phyloP scores from a whole-genome alignment of 2,329 filamentous ascomycete species.

The Cryphonectria nitschkei region DNA sequence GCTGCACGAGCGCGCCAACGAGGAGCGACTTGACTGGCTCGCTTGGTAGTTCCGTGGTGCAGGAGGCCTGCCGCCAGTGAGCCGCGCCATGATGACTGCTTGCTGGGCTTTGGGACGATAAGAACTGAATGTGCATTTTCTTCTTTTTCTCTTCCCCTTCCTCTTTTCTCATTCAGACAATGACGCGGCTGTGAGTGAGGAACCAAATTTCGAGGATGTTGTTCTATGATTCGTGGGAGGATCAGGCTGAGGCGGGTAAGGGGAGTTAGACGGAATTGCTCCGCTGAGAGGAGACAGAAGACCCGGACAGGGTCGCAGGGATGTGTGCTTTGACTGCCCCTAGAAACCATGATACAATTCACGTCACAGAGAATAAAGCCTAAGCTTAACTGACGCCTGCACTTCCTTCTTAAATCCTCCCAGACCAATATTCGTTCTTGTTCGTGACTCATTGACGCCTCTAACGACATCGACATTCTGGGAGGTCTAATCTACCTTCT shows the following conservation, averaged over 20 bases:
- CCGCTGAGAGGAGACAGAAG: background rate
- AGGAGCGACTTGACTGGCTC: background rate
- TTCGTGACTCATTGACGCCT: background rate
- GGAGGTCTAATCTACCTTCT: background rate
- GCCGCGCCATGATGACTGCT: background rate
- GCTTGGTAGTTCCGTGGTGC: slow-evolving; percentile 1
- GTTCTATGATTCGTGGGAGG: background rate
- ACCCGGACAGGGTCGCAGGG: background rate
- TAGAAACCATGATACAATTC: slow-evolving; percentile 10
- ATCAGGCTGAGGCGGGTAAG: background rate
- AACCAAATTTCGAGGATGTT: background rate
- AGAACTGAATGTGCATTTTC: background rate
- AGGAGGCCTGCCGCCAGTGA: slow-evolving; percentile 17
- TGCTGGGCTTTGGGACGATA: background rate
- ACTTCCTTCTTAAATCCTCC: background rate
- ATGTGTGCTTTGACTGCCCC: background rate
- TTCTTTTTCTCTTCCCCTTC: too few species aligned
- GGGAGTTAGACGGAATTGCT: background rate
- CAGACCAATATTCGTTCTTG: background rate
- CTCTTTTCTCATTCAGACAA: background rate
- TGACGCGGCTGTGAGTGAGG: background rate
- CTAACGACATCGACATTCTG: background rate
- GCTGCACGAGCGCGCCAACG: background rate
- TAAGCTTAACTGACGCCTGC: background rate
- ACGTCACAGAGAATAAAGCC: slow-evolving; percentile 8